Evolutionary conservation across 2,329 filamentous ascomycete genomes (phyloP).

Genomic region (Lecanosticta acicola): DNA sequence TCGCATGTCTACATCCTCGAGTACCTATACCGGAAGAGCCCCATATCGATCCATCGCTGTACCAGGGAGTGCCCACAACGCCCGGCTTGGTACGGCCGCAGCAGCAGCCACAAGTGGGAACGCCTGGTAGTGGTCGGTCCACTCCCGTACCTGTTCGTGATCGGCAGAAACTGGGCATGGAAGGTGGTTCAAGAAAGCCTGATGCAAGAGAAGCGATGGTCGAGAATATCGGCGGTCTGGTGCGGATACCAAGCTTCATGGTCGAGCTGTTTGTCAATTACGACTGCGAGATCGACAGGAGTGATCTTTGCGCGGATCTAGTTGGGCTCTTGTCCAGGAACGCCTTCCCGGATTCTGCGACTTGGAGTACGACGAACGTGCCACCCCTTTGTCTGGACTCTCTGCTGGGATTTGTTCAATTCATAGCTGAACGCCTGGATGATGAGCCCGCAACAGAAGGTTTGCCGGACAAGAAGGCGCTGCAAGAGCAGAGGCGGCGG

Average conservation of each 20-base stretch:
- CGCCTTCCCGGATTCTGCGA: slow-evolving; percentile 92
- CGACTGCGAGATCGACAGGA: slow-evolving; percentile 87
- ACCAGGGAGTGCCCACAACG: slow-evolving; percentile 85
- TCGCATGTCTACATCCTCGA: slow-evolving; percentile 88
- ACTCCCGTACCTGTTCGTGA: slow-evolving; percentile 91
- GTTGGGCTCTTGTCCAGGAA: slow-evolving; percentile 88
- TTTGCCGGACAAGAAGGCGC: slow-evolving; percentile 57
- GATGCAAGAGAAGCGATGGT: slow-evolving; percentile 98
- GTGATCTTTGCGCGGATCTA: slow-evolving; percentile 92
- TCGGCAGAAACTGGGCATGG: slow-evolving; percentile 83
- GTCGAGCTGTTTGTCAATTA: slow-evolving; percentile 96
- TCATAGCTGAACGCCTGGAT: slow-evolving; percentile 78
- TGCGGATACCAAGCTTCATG: slow-evolving; percentile 90
- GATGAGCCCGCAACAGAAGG: slow-evolving; percentile 60
- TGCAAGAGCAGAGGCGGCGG: slow-evolving; percentile 67
- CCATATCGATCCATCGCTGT: slow-evolving; percentile 84
- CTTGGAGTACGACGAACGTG: slow-evolving; percentile 98
- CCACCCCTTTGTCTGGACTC: slow-evolving; percentile 92
- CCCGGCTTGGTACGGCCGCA: slow-evolving; percentile 77
- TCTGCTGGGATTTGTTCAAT: slow-evolving; percentile 83
- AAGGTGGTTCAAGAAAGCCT: slow-evolving; percentile 84
- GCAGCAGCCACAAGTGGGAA: slow-evolving; percentile 29
- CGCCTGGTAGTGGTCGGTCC: slow-evolving; percentile 69
- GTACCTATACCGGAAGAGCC: slow-evolving; percentile 88
- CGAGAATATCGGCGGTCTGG: slow-evolving; percentile 85